Evolutionary conservation across 192 early-diverging fungal genomes (phyloP).

Genomic region (Fimicolochytrium jonesii): DNA sequence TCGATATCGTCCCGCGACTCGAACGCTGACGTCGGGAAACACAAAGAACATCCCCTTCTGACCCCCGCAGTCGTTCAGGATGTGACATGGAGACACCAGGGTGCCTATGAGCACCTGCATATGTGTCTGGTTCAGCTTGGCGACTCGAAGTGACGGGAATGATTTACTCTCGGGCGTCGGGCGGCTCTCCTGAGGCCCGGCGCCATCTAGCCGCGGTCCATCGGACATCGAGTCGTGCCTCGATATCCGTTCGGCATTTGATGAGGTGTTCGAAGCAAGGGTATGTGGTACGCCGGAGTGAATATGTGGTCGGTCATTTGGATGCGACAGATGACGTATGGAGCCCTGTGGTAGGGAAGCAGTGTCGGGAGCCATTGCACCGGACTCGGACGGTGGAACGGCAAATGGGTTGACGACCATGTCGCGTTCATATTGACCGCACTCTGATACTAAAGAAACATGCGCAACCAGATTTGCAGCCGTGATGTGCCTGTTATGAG

Average conservation of each 20-base stretch:
- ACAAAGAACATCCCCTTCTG: slow-evolving; percentile 31
- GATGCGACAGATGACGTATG: too few species aligned
- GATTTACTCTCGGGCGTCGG: too few species aligned
- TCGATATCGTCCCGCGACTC: slow-evolving; percentile 27
- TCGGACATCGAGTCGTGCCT: too few species aligned
- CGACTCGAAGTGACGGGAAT: slow-evolving; percentile 14
- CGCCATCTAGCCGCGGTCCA: too few species aligned
- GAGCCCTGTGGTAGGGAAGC: too few species aligned
- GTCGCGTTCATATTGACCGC: slow-evolving; percentile 22
- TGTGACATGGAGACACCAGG: slow-evolving; percentile 18
- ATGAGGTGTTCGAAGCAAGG: too few species aligned
- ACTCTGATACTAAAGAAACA: slow-evolving; percentile 18
- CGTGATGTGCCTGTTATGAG: not conserved
- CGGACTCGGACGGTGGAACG: not conserved
- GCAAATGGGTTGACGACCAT: slow-evolving; percentile 19
- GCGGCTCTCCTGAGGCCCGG: too few species aligned
- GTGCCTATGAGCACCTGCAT: slow-evolving; percentile 2
- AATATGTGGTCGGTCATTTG: too few species aligned
- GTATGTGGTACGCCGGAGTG: too few species aligned
- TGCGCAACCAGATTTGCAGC: slow-evolving; percentile 15
- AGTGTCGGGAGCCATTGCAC: too few species aligned
- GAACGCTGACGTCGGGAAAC: slow-evolving; percentile 34
- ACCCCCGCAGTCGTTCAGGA: slow-evolving; percentile 25
- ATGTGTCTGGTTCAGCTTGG: slow-evolving; percentile 12
- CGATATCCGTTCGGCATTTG: too few species aligned